phyloP scores from a whole-genome alignment of 2,329 filamentous ascomycete genomes.

The Teratosphaeria zuluensis region DNA sequence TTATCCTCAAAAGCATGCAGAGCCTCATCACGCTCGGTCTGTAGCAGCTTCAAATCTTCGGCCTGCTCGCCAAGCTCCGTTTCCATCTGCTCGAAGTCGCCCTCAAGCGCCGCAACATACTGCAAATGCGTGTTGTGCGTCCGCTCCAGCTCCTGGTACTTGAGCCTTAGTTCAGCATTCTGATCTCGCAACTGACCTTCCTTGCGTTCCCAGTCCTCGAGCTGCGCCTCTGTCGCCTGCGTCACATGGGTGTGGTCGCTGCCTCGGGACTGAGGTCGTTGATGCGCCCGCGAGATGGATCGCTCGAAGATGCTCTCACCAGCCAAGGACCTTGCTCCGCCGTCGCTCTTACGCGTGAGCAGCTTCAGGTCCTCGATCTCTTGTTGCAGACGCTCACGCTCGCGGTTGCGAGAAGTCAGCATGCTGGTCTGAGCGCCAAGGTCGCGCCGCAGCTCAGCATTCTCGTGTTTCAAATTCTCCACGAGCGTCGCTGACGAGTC shows the following conservation, averaged over 20 bases:
- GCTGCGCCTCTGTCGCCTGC: slow-evolving; percentile 60
- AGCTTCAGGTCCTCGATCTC: slow-evolving; percentile 97
- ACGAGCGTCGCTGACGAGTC: slow-evolving; percentile 31
- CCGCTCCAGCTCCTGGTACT: slow-evolving; percentile 78
- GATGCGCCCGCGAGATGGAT: slow-evolving; percentile 72
- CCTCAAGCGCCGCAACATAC: slow-evolving; percentile 66
- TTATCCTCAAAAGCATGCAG: slow-evolving; percentile 61
- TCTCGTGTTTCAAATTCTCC: slow-evolving; percentile 85
- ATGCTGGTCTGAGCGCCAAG: slow-evolving; percentile 95
- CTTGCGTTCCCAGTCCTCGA: slow-evolving; percentile 77
- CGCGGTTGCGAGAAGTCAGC: slow-evolving; percentile 88
- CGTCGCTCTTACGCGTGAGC: slow-evolving; percentile 62
- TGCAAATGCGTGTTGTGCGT: slow-evolving; percentile 71
- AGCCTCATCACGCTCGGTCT: slow-evolving; percentile 79
- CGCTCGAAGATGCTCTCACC: slow-evolving; percentile 88
- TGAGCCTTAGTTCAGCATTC: slow-evolving; percentile 73
- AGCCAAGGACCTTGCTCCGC: slow-evolving; percentile 44
- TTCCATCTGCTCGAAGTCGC: slow-evolving; percentile 59
- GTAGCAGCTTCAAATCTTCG: slow-evolving; percentile 68
- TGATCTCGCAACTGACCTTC: slow-evolving; percentile 78
- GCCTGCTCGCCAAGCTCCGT: slow-evolving; percentile 71
- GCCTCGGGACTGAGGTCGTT: slow-evolving; percentile 63
- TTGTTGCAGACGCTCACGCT: slow-evolving; percentile 89
- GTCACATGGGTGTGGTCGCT: slow-evolving; percentile 62
- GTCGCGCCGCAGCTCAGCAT: slow-evolving; percentile 81